Base-by-base conservation (phyloP, 371 early-diverging fungal genomes). In the Dichotomocladium elegans region DNA sequence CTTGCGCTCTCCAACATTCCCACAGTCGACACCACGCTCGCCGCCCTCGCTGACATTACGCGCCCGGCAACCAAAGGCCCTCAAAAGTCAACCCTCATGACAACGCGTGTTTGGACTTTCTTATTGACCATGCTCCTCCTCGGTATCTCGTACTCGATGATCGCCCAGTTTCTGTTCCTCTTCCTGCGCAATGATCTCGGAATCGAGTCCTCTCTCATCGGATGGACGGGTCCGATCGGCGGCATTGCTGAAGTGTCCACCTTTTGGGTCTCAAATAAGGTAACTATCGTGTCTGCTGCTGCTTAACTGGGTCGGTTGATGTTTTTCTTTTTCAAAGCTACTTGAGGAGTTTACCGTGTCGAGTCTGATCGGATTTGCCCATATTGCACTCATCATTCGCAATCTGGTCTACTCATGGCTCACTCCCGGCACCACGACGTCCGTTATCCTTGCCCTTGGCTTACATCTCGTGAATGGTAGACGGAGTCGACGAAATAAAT, bases 171-270 rank as follows among this genome's bases (percentile, higher is more conserved):
- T 52, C 37, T 74, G 22, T 74, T 74, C 21, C 40, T 74, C 27
- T 63, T 65, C 28, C 42, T 68, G 10, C 61, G 57, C 24, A 68
- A 74, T 26, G 64, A 74, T 33, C 42, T 74, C 15, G 50, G 54
- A 1, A 51, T 70, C 22, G 58, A 65, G 4, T 45, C 74, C 1
- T 55, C 66, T 1, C 41, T 65, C 3, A 67, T 74, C 17, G 74
- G 74, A 10, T 70, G 68, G 68, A 70, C 70, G n/a, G 74, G 74
- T 10, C 74, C 74, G 17, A 56, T 74, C 22, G 70, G 64, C 29
- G 74, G 74, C 28, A 31, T 74, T 12, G 63, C 68, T 3, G 74
- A 74, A 60, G 70, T 74, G 7, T 50, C 60, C 1, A 74, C 70
- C 1, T 74, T 74, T 41, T 74, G 68, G 57, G 37, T 70, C 15